phyloP scores from a whole-genome alignment of 768 basidiomycete species.

The Sarcomyxa edulis region DNA sequence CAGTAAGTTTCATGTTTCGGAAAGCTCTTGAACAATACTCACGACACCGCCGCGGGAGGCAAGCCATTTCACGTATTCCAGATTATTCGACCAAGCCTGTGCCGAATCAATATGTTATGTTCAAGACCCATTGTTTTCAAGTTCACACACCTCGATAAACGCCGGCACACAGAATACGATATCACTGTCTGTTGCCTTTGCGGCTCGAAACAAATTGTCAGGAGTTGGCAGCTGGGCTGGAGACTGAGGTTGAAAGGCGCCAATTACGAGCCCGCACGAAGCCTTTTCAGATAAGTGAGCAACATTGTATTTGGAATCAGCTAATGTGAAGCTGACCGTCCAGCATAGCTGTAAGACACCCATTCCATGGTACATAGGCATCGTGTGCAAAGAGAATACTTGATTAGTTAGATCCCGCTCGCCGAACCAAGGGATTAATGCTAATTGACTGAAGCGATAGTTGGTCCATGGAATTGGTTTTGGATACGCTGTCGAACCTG shows the following conservation, averaged over 20 bases:
- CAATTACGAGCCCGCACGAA: constrained; percentile 16
- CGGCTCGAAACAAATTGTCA: constrained; percentile 14
- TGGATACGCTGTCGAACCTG: constrained; percentile 25
- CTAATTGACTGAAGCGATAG: constrained; percentile 8
- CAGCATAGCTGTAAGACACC: constrained; percentile 16
- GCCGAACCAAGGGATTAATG: constrained; percentile 12
- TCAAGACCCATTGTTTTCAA: neutral
- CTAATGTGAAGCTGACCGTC: constrained; percentile 13
- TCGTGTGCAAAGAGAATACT: constrained; percentile 12
- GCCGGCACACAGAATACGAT: constrained; percentile 20
- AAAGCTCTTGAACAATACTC: neutral
- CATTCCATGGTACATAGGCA: constrained; percentile 24
- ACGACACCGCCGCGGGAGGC: constrained; percentile 4
- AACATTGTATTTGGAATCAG: neutral
- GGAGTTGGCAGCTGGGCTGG: constrained; percentile 19
- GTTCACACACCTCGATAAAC: constrained; percentile 21
- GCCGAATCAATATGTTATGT: neutral
- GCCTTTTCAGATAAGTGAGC: constrained; percentile 12
- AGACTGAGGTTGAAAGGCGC: constrained; percentile 17
- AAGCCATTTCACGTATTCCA: constrained; percentile 14
- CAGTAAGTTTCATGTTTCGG: neutral
- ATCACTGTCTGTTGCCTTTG: constrained; percentile 15
- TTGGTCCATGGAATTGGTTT: constrained; percentile 18
- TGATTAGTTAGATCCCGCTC: constrained; percentile 17
- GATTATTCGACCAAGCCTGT: constrained; percentile 21